Base-by-base conservation (phyloP, 768 basidiomycete species). In the Leccinum disarticulatum region DNA sequence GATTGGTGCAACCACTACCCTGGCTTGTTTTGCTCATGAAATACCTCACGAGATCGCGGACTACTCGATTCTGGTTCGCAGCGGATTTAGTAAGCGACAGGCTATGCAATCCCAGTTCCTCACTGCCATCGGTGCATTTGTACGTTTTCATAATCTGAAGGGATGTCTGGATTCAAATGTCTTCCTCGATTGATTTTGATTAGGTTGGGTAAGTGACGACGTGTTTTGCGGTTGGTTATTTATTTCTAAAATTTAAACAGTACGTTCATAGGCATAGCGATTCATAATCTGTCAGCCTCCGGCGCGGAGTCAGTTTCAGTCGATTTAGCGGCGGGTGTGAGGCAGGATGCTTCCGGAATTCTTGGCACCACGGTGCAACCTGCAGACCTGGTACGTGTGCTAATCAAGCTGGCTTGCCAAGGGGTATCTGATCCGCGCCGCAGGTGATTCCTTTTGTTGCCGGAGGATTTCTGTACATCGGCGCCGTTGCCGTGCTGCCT, bases 11-110 rank as follows among this genome's bases (percentile, higher is more conserved):
- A 95, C 93, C 47, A 95, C 93, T 3, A 94, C 93, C n/a, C 81
- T 96, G 50, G 94, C 94, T 27, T 95, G 93, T 70, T 96, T 95
- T 69, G 92, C 91, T 2, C 93, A 96, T 72, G 93, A 96, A 75
- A 95, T 96, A 55, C 94, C 94, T 17, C 93, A 96, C 68, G 93
- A 96, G 80, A 95, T 96, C 62, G 94, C 93, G n/a, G 94, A 95
- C 72, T 95, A 95, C 69, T 93, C 91, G n/a, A 95, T 95, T 64
- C 79, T 95, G 36, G 84, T 95, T 52, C 87, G 90, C 46, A 92
- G 90, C 66, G 93, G 94, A 4, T 95, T 95, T 71, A 91, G 88
- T 28, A 96, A 96, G 75, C 80, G 77, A 65, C 92, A 95, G 71
- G 94, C 94, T 3, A 95, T 96, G 93, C 88, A 89, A 67, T 91